Base-by-base conservation (phyloP, 768 basidiomycete species). In the Collybia nuda region DNA sequence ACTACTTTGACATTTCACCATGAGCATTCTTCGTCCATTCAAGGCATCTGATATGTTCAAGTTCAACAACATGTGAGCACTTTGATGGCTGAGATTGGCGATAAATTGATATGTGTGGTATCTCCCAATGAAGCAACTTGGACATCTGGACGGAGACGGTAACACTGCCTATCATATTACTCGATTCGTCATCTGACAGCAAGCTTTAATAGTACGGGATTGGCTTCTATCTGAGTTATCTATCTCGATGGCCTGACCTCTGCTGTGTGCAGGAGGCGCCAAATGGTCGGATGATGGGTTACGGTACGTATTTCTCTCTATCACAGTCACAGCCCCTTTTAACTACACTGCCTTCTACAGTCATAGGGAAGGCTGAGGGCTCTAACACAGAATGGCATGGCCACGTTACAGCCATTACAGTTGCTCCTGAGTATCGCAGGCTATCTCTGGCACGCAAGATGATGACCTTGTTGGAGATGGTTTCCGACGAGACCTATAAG, bases 61-160 rank as follows among this genome's bases (percentile, higher is more conserved):
- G 59, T 96, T 95, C 73, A 97, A 97, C 63, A 90, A 90, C 63
- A 81, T 96, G 91, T 89, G 60, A 54, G 84, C 71, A 28, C 43
- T 19, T 21, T 18, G 32, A 32, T 32, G 32, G 32, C 32, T 32
- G 12, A 11, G 32, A 32, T 32, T 32, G 3, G 7, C 32, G 14
- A 2, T 11, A 32, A 14, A 32, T 32, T 32, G 32, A 32, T 11
- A 32, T 32, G 32, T 14, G 32, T 32, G 32, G 32, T 18, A n/a
- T n/a, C 19, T 41, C 40, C 51, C 40, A 6, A 44, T 43, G 1
- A 67, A 93, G 92, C 53, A 98, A 99, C 69, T 72, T 96, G 62
- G 96, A 98, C 67, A 75, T 94, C 40, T 98, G 93, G 93, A 98
- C 97, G 40, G 96, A 98, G 71, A 98, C 97, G 18, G 95, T 93